Evolutionary conservation across 495 filamentous ascomycete species (phyloP).

Genomic region (Penicillium dipodomyicola): DNA sequence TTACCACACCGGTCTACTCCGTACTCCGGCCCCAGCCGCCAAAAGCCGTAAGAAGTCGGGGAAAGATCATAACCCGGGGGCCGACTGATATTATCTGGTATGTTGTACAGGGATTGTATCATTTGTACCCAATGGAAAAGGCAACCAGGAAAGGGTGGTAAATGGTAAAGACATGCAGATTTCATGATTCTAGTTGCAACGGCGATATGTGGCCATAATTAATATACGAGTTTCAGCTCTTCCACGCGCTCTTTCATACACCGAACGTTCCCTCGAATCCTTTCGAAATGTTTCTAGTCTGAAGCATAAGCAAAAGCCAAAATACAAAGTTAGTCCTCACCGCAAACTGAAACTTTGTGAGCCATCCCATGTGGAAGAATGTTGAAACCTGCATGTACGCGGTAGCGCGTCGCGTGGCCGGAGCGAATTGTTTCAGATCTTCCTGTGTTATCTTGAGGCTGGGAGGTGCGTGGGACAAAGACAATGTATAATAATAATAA

Average conservation of each 20-base stretch:
- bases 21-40: neutral
- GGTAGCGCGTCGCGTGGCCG: slow-evolving; percentile 29
- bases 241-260: slow-evolving; percentile 1
- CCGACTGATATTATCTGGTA: neutral
- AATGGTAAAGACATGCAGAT: neutral
- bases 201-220: neutral
- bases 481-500: neutral
- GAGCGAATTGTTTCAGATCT: slow-evolving; percentile 25
- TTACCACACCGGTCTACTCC: slow-evolving; percentile 6
- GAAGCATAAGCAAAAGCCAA: slow-evolving; percentile 4
- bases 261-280: slow-evolving; percentile 7
- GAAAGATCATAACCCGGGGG: neutral
- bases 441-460: neutral
- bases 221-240: neutral
- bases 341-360: slow-evolving; percentile 22
- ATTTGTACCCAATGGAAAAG: slow-evolving; percentile 3
- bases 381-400: slow-evolving; percentile 19
- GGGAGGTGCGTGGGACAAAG: neutral
- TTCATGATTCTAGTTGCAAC: neutral
- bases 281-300: neutral
- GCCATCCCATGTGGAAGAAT: slow-evolving; percentile 21
- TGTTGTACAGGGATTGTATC: slow-evolving; percentile 4
- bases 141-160: neutral
- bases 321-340: neutral
- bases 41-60: slow-evolving; percentile 2